phyloP scores from a whole-genome alignment of 257 asterid genomes.

The Scutellaria baicalensis region DNA sequence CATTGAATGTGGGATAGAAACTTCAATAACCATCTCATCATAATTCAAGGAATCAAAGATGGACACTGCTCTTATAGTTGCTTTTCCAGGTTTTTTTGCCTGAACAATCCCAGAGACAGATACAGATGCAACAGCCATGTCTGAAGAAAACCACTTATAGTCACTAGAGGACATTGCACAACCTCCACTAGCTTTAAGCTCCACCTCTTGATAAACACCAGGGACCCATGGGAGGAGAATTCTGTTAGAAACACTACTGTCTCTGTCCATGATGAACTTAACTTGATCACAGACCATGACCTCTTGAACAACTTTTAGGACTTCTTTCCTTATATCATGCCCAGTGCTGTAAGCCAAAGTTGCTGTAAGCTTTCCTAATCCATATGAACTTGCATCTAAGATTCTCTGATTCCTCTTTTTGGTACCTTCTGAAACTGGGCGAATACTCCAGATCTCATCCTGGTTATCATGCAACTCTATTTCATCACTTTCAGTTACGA shows the following conservation, averaged over 20 bases:
- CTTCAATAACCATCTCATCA: constrained; percentile 67
- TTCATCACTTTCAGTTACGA: constrained; percentile 63
- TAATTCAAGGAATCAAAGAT: constrained; percentile 67
- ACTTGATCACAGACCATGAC: constrained; percentile 90
- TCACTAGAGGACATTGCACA: constrained; percentile 79
- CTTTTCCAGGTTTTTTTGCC: constrained; percentile 81
- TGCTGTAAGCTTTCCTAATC: constrained; percentile 79
- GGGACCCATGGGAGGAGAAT: constrained; percentile 82
- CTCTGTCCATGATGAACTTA: constrained; percentile 39
- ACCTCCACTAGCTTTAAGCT: constrained; percentile 78
- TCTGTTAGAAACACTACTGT: constrained; percentile 22
- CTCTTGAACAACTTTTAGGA: constrained; percentile 78
- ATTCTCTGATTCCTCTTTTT: constrained; percentile 34
- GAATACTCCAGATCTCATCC: constrained; percentile 56
- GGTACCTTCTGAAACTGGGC: constrained; percentile 45
- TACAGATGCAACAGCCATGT: constrained; percentile 61
- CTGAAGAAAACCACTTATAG: constrained; percentile 85
- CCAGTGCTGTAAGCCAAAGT: constrained; percentile 55
- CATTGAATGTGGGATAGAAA: constrained; percentile 67
- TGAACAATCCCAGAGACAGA: constrained; percentile 76
- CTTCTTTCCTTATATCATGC: constrained; percentile 45
- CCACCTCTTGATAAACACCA: constrained; percentile 77
- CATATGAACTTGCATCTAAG: constrained; percentile 53
- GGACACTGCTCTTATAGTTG: constrained; percentile 66
- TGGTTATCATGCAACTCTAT: constrained; percentile 49